Evolutionary conservation across 73 alveolate species (phyloP).

Genomic region (Stentor roeselii): DNA sequence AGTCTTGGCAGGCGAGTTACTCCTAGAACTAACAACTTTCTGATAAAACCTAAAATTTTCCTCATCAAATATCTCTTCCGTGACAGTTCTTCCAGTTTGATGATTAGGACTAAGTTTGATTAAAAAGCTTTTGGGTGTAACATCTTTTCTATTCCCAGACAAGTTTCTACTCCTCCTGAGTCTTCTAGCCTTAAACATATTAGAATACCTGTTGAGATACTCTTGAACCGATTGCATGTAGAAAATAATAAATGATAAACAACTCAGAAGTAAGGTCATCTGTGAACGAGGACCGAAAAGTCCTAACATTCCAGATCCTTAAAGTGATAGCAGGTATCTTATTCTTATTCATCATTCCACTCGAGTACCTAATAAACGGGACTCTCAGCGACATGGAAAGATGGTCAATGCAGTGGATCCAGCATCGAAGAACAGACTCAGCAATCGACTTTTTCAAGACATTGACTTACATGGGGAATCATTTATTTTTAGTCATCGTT

Average conservation of each 20-base stretch:
- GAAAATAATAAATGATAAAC: not conserved
- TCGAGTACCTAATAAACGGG: not conserved
- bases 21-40: not conserved
- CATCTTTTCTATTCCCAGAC: too few relatives aligned
- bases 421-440: conserved; percentile 8
- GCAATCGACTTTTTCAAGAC: not conserved
- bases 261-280: not conserved
- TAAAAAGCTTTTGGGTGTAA: not conserved
- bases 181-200: too few relatives aligned
- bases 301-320: not conserved
- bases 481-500: not conserved
- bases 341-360: not conserved
- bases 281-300: not conserved
- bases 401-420: not conserved
- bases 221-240: too few relatives aligned
- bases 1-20: not conserved
- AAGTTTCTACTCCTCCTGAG: too few relatives aligned
- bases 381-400: not conserved
- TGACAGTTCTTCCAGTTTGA: not conserved
- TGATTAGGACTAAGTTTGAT: not conserved
- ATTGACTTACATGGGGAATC: not conserved
- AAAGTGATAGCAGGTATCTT: conserved; percentile 18
- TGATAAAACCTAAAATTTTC: not conserved
- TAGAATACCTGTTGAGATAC: too few relatives aligned
- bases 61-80: not conserved